Percentiles rank a stretch among this genome's conserved stretches.
These are phyloP conservation scores for Fusarium sp. DNA, from an alignment of 2,329 filamentous ascomycete genomes.

Conservation along the genomic window DNA sequence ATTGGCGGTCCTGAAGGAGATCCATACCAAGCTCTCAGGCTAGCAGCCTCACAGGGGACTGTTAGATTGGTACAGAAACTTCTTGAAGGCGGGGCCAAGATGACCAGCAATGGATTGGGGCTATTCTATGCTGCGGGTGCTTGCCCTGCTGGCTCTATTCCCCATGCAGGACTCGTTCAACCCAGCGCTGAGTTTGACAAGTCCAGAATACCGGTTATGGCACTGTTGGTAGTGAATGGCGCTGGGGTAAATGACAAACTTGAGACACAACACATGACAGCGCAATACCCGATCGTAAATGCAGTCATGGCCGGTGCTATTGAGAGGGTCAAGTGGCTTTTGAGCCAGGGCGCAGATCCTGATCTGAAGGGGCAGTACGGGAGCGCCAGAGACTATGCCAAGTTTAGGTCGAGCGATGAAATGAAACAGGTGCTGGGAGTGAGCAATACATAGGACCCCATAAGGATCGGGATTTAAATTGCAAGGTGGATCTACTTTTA, in stretches of 20 bases:
- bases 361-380: conserved; percentile 15
- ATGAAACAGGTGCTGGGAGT: conserved; percentile 29
- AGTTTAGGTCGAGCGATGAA: conserved; percentile 5
- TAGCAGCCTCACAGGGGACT: conserved; percentile 19
- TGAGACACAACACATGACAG: conserved; percentile 2
- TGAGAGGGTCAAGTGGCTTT: conserved; percentile 31
- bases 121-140: conserved; percentile 26
- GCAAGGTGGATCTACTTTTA: background rate
- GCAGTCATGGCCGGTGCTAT: conserved; percentile 32
- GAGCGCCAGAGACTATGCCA: conserved; percentile 17
- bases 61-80: conserved; percentile 18
- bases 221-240: conserved; percentile 13
- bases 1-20: conserved; percentile 15
- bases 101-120: conserved; percentile 21
- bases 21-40: conserved; percentile 15
- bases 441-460: background rate
- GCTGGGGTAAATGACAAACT: conserved; percentile 21
- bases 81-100: conserved; percentile 17
- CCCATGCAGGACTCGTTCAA: background rate
- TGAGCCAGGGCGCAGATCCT: conserved; percentile 28
- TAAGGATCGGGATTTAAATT: background rate
- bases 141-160: background rate
- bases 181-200: conserved; percentile 16
- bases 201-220: conserved; percentile 31
- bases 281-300: conserved; percentile 27